These are phyloP conservation scores for Aspergillus phoenicis DNA, from an alignment of 2,329 filamentous ascomycete species.

Conservation along the genomic window DNA sequence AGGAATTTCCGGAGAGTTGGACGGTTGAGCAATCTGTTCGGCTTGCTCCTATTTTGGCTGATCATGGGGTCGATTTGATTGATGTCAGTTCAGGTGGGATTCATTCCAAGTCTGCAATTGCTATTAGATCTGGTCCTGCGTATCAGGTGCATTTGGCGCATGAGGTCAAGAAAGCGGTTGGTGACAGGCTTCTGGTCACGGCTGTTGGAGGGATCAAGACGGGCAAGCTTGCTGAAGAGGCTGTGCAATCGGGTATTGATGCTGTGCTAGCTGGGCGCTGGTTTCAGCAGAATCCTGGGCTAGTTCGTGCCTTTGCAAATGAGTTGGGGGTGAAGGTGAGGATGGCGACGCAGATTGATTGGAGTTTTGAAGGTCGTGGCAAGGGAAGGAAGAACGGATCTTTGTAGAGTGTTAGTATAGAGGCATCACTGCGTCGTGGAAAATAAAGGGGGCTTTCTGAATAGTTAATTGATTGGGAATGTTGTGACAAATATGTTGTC, in stretches of 20 bases:
- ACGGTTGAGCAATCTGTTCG: conserved; percentile 17
- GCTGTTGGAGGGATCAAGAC: conserved; percentile 27
- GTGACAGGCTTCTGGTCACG: conserved; percentile 22
- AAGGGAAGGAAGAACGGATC: not conserved
- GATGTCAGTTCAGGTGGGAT: conserved; percentile 5
- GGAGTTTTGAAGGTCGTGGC: conserved; percentile 18
- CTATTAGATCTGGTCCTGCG: conserved; percentile 23
- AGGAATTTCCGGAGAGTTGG: conserved; percentile 25
- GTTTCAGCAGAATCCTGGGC: conserved; percentile 62
- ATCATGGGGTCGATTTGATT: conserved; percentile 11
- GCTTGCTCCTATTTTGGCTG: conserved; percentile 14
- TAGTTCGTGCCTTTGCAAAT: conserved; percentile 60
- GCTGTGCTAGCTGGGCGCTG: conserved; percentile 53
- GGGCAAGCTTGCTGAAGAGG: conserved; percentile 26
- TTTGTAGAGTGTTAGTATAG: not conserved
- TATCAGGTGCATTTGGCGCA: conserved; percentile 31
- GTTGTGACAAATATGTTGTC: too few relatives aligned
- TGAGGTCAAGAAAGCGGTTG: conserved; percentile 26
- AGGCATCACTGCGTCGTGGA: too few relatives aligned
- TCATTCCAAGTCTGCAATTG: conserved; percentile 14
- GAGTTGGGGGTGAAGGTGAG: conserved; percentile 54
- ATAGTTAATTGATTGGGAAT: too few relatives aligned
- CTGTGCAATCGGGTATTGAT: conserved; percentile 55
- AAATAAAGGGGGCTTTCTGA: too few relatives aligned
- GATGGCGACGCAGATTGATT: conserved; percentile 40